Conservation (phyloP, 208 protist genomes). For the Leishmania aethiopica region DNA sequence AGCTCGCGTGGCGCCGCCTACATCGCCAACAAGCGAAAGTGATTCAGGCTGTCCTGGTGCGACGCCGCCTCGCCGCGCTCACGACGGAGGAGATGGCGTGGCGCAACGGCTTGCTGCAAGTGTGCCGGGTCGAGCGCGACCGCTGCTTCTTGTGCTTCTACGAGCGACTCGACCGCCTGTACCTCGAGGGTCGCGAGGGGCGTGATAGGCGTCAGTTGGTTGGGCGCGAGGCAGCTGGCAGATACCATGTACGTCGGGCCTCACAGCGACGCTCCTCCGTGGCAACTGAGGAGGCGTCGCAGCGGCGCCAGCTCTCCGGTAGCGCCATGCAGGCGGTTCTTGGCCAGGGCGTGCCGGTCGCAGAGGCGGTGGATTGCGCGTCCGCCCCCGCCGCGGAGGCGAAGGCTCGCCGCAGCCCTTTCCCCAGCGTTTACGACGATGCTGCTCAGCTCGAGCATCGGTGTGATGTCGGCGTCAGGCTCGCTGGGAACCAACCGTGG, state of each 20-base stretch:
- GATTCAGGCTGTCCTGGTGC: constrained; percentile 11
- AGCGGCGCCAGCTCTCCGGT: background rate
- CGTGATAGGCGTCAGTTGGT: constrained; percentile 30
- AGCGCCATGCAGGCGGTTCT: background rate
- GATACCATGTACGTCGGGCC: constrained; percentile 31
- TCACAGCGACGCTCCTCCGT: constrained; percentile 17
- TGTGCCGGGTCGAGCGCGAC: background rate
- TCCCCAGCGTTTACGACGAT: too few species aligned
- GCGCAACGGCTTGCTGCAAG: constrained; percentile 21
- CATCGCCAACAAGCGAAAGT: constrained; percentile 31
- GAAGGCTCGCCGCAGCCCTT: background rate
- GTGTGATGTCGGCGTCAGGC: background rate
- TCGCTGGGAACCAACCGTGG: background rate
- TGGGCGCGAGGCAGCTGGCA: constrained; percentile 24
- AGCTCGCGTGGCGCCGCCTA: constrained; percentile 50
- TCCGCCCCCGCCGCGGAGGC: background rate
- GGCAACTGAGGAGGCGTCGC: constrained; percentile 22
- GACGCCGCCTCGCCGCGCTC: constrained; percentile 14
- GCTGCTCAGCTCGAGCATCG: background rate
- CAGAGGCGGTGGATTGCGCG: background rate
- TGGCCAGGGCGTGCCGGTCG: background rate
- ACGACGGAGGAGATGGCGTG: constrained; percentile 20
- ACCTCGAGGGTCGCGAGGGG: constrained; percentile 32
- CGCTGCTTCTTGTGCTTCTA: constrained; percentile 12
- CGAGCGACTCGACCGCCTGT: constrained; percentile 44